Base-by-base conservation (phyloP, 2,329 filamentous ascomycete genomes). In the Colletotrichum higginsianum region DNA sequence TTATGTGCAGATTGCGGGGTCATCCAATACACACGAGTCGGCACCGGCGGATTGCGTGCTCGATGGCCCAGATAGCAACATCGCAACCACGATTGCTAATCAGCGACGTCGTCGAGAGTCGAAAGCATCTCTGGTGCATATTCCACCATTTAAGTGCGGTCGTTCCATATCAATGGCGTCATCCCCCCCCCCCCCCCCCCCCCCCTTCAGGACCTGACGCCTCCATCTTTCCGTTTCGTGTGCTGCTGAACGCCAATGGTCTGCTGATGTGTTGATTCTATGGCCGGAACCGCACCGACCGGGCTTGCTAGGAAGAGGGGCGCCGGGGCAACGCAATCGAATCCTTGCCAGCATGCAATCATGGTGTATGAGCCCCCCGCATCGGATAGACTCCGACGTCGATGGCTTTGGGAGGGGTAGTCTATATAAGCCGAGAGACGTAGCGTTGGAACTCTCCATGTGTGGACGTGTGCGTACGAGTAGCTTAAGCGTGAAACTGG, bases 311-410 rank as follows among this genome's bases (percentile, higher is more conserved):
- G 11, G 38, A n/a, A 21, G 26, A 68, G 30, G 38, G 57, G 50
- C 44, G 12, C 46, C 18, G 26, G 47, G 38, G 35, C 65, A 60
- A 72, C 47, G 87, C 82, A 86, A 88, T 77, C 82, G 92, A 30
- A 88, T 83, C 56, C 81, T 88, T 60, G 86, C 86, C 53, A 90
- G 87, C 62, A 72, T 72, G 72, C 68, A 62, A 73, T 72, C 47
- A 30, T 60, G 26, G 18, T 44, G 40, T n/a, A 23, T 16, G n/a
- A 65, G 38, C 56, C 53, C 68, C 63, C 50, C 57, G 56, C 70
- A 55, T 71, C 57, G 66, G 67, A 46, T 71, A 42, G 38, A 26
- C 23, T 66, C 66, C 67, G 61, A 64, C 44, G n/a, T 30, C 9
- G 23, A 50, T 44, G 21, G 2, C 40, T 18, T 55, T 55, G 21